These are phyloP conservation scores for Eucalyptus melliodora DNA, from an alignment of 345 rosid genomes.

Conservation along the genomic window DNA sequence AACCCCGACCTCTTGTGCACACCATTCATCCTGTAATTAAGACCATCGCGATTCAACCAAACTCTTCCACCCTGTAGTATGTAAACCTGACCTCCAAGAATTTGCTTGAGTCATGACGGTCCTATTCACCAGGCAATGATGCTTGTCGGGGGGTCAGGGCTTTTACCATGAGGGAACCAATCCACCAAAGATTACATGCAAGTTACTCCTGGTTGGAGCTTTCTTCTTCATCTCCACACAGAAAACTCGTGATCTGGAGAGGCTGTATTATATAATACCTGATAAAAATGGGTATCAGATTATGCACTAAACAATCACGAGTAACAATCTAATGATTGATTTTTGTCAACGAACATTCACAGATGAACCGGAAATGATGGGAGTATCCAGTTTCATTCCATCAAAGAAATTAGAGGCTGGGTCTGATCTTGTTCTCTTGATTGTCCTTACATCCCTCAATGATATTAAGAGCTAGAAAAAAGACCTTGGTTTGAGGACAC, in stretches of 20 bases:
- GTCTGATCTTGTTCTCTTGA: neutral
- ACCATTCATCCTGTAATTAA: neutral
- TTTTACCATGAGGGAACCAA: neutral
- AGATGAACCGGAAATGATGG: neutral
- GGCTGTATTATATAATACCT: neutral
- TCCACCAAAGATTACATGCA: neutral
- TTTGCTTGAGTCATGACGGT: neutral
- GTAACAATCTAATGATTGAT: neutral
- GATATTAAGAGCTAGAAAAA: neutral
- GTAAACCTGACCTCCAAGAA: neutral
- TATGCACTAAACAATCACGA: neutral
- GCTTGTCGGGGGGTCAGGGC: neutral
- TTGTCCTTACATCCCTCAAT: neutral
- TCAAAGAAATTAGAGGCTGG: neutral
- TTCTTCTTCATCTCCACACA: neutral
- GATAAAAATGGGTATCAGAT: neutral
- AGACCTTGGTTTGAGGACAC: neutral
- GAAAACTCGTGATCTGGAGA: neutral
- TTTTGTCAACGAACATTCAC: neutral
- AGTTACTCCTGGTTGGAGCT: neutral
- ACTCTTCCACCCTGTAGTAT: neutral
- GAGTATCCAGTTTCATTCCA: neutral
- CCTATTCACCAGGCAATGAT: neutral
- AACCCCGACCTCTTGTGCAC: neutral
- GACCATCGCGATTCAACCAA: neutral